phyloP scores from a whole-genome alignment of 1,139 yeast genomes.

The Blastobotrys petasosporus region DNA sequence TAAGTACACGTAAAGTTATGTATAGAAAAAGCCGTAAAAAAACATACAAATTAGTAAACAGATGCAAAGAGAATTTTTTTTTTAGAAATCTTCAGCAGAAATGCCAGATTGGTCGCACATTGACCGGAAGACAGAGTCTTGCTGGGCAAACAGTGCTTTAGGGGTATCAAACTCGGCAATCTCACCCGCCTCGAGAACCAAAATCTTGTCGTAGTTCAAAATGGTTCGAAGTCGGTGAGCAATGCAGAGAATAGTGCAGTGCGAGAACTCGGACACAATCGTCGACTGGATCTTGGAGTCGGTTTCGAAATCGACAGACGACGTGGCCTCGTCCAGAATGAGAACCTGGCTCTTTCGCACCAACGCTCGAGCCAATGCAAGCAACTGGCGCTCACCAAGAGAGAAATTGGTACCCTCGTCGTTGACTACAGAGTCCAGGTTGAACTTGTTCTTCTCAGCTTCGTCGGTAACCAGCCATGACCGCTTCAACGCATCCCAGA shows the following conservation, averaged over 20 bases:
- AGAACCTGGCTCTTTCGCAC: slow-evolving; percentile 63
- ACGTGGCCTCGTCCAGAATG: slow-evolving; percentile 79
- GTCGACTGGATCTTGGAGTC: slow-evolving; percentile 66
- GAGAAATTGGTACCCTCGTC: slow-evolving; percentile 75
- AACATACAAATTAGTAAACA: no score
- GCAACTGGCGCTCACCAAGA: slow-evolving; percentile 68
- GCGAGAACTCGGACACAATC: slow-evolving; percentile 52
- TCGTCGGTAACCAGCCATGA: slow-evolving; percentile 42
- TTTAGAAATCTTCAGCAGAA: slow-evolving; percentile 35
- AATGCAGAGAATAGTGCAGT: slow-evolving; percentile 71
- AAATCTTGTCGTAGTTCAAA: slow-evolving; percentile 56
- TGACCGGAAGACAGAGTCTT: slow-evolving; percentile 46
- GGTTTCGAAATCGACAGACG: slow-evolving; percentile 77
- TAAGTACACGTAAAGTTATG: no score
- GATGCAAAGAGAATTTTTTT: neutral
- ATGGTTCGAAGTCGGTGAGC: slow-evolving; percentile 77
- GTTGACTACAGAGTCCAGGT: slow-evolving; percentile 62
- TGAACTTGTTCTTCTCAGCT: slow-evolving; percentile 53
- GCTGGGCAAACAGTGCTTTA: slow-evolving; percentile 34
- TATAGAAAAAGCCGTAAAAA: no score
- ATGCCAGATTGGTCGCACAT: slow-evolving; percentile 60
- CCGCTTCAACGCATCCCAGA: slow-evolving; percentile 56
- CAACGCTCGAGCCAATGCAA: slow-evolving; percentile 73
- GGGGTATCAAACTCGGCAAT: slow-evolving; percentile 52
- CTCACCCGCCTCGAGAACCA: slow-evolving; percentile 63